Evolutionary conservation across 140 eudicot genomes (phyloP).

Genomic region (Cichorium intybus): DNA sequence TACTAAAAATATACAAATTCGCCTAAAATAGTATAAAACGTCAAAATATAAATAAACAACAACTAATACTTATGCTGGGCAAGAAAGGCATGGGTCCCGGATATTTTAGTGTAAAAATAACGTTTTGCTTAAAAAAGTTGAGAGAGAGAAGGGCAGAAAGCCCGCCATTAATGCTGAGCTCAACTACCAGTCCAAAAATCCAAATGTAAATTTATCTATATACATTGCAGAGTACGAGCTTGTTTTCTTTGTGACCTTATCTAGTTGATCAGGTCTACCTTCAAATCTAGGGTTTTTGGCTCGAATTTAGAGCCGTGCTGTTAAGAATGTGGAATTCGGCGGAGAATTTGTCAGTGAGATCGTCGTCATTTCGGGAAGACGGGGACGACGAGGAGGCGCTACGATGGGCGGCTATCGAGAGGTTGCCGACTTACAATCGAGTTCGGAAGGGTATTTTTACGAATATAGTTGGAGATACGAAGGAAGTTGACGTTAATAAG

Average conservation of each 20-base stretch:
- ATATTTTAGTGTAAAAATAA: conserved; percentile 22
- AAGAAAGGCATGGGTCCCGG: neutral
- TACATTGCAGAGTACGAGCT: conserved; percentile 16
- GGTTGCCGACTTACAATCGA: conserved; percentile 73
- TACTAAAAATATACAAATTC: neutral
- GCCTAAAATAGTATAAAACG: neutral
- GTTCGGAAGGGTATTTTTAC: conserved; percentile 73
- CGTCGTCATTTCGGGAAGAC: conserved; percentile 79
- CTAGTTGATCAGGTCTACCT: conserved; percentile 14
- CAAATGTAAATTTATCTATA: neutral
- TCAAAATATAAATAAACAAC: neutral
- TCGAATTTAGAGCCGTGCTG: neutral
- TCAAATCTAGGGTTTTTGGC: conserved; percentile 18
- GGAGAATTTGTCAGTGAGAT: conserved; percentile 60
- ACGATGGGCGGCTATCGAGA: conserved; percentile 92
- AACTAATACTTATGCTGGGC: neutral
- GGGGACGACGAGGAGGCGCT: conserved; percentile 86
- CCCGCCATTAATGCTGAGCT: conserved; percentile 65
- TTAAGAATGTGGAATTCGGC: conserved; percentile 72
- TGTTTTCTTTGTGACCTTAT: conserved; percentile 5
- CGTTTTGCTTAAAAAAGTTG: conserved; percentile 24
- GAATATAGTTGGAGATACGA: conserved; percentile 57
- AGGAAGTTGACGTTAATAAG: conserved; percentile 58
- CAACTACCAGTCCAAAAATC: conserved; percentile 40
- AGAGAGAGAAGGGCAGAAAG: conserved; percentile 36